Conservation (phyloP, 345 rosid species). For the Ailanthus altissimus region DNA sequence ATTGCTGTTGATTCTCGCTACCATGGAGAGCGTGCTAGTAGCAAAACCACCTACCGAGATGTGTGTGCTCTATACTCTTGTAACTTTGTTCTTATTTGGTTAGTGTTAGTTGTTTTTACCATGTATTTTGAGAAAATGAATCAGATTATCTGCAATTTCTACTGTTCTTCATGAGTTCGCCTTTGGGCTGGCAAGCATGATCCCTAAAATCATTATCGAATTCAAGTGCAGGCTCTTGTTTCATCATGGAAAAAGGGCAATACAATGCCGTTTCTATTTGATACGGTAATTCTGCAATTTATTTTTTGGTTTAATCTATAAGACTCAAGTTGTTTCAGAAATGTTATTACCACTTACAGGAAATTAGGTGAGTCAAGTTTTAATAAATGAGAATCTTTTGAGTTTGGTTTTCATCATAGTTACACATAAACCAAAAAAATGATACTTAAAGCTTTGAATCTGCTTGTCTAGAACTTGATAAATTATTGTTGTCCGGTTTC, state of each 20-base stretch:
- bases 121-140: background rate
- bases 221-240: conserved; percentile 70
- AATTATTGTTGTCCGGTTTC: background rate
- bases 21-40: conserved; percentile 81
- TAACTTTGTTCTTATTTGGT: background rate
- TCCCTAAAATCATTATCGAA: conserved; percentile 11
- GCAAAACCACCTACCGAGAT: conserved; percentile 64
- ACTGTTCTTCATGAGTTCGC: background rate
- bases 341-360: background rate
- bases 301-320: background rate
- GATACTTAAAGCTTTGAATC: background rate
- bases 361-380: background rate
- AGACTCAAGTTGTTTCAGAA: background rate
- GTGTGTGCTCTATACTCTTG: conserved; percentile 32
- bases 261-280: conserved; percentile 91
- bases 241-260: conserved; percentile 84
- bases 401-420: conserved; percentile 2
- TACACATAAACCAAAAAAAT: conserved; percentile 12
- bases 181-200: background rate
- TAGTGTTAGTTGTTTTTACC: conserved; percentile 4
- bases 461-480: background rate
- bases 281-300: conserved; percentile 49
- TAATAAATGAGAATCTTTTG: background rate
- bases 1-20: conserved; percentile 85
- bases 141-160: background rate